These are phyloP conservation scores for Helianthus tuberosus DNA, from an alignment of 129 eudicot genomes.

Conservation along the genomic window DNA sequence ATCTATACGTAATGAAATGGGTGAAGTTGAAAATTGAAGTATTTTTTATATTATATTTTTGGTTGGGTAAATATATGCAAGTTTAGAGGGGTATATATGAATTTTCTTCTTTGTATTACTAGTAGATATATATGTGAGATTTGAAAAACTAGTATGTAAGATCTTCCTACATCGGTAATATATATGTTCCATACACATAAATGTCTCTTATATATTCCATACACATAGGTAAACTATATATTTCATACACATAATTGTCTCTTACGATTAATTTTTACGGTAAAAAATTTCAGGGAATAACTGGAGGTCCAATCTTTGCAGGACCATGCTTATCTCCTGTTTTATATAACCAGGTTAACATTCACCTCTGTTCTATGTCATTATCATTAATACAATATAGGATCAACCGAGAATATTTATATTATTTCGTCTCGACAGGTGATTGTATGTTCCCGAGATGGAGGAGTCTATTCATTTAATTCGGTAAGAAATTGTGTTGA, in stretches of 20 bases:
- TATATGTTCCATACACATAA: neutral
- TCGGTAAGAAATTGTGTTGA: conserved; percentile 43
- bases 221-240: no score
- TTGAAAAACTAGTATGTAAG: neutral
- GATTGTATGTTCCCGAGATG: conserved; percentile 85
- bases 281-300: conserved; percentile 44
- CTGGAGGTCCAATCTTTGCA: conserved; percentile 93
- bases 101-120: no score
- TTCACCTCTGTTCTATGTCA: neutral
- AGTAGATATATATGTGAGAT: neutral
- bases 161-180: neutral
- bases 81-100: neutral
- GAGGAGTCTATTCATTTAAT: conserved; percentile 73
- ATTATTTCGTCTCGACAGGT: conserved; percentile 44
- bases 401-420: neutral
- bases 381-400: neutral
- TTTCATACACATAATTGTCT: neutral
- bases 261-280: neutral
- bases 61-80: neutral
- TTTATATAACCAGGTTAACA: conserved; percentile 59
- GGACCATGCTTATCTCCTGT: conserved; percentile 76
- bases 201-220: no score
- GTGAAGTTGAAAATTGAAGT: neutral
- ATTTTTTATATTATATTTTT: neutral
- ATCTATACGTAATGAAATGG: neutral